Evolutionary conservation across 2,329 filamentous ascomycete genomes (phyloP), one percentile per base, ranked within the genome.

Genomic region (Fusarium sp.): DNA sequence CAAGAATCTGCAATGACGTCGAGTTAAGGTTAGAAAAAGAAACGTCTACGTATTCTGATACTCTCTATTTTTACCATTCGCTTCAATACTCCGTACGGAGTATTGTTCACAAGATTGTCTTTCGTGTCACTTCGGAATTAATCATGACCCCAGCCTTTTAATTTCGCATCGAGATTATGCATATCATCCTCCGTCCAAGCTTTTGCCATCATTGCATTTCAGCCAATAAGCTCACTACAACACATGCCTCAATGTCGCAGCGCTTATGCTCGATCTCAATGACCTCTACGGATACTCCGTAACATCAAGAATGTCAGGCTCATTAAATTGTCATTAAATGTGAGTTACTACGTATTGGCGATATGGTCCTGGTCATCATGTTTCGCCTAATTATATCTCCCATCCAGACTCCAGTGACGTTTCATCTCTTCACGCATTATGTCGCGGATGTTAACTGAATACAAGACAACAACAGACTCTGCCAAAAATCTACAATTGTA

Each of bases 1-100:
- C 21, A 52, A 28, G 23, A 26, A 16, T 31, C 35, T 46, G 12
- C 31, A 47, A 64, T 64, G 61, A 64, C 61, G 61, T 64, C 46
- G 7, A 64, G 7, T 50, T 64, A 26, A 39, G 49, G 42, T 57
- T 43, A 38, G 18, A 31, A 57, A 43, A 35, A 10, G 15, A 47
- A 43, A 18, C 13, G 11, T 48, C 23, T 15, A 26, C 8, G 38
- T 26, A 18, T 52, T 50, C 21, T 52, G 6, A 23, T 9, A n/a
- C 16, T 23, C 20, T 29, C 29, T 52, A 29, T 43, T 7, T 11
- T 28, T 24, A 10, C 5, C 21, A 50, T 28, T 41, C n/a, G 18
- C 33, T 28, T 41, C 5, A 18, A 31, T 41, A 12, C 18, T n/a
- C n/a, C n/a, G n/a, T n/a, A n/a, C n/a, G n/a, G n/a, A n/a, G n/a